Evolutionary conservation across 176 grass and related monocot species (phyloP).

Genomic region (Zizania latifolia): DNA sequence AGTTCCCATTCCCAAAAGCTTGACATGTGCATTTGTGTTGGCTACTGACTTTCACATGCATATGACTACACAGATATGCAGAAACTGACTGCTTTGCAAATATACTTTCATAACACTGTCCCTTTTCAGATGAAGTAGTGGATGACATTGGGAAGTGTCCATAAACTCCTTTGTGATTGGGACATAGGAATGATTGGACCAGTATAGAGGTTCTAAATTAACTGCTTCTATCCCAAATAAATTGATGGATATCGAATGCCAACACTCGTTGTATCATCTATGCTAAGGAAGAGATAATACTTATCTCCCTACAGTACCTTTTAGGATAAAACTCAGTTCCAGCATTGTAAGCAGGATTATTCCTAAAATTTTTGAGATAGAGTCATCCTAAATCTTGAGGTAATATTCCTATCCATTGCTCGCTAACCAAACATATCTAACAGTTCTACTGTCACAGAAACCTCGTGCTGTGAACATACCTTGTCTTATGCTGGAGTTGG

Average conservation of each 20-base stretch:
- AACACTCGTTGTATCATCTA: conserved; percentile 75
- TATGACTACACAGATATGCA: conserved; percentile 75
- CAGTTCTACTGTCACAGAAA: not conserved
- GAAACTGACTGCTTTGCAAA: conserved; percentile 62
- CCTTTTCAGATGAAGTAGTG: conserved; percentile 48
- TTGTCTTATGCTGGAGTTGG: not conserved
- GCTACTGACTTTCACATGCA: conserved; percentile 63
- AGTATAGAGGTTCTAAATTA: conserved; percentile 58
- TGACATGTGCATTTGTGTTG: conserved; percentile 20
- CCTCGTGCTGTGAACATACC: not conserved
- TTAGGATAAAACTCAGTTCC: conserved; percentile 45
- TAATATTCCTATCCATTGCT: too few relatives aligned
- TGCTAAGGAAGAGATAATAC: conserved; percentile 72
- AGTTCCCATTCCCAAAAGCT: conserved; percentile 96
- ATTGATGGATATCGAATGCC: conserved; percentile 83
- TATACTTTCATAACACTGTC: conserved; percentile 55
- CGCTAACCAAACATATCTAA: too few relatives aligned
- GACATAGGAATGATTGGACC: conserved; percentile 38
- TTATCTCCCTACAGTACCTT: conserved; percentile 71
- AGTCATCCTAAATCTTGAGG: too few relatives aligned
- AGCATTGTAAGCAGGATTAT: too few relatives aligned
- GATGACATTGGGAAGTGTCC: conserved; percentile 91
- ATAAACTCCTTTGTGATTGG: conserved; percentile 57
- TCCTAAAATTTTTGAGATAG: too few relatives aligned
- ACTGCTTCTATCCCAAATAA: conserved; percentile 70